phyloP scores from a whole-genome alignment of 345 rosid species.

The Sisymbrium irio region DNA sequence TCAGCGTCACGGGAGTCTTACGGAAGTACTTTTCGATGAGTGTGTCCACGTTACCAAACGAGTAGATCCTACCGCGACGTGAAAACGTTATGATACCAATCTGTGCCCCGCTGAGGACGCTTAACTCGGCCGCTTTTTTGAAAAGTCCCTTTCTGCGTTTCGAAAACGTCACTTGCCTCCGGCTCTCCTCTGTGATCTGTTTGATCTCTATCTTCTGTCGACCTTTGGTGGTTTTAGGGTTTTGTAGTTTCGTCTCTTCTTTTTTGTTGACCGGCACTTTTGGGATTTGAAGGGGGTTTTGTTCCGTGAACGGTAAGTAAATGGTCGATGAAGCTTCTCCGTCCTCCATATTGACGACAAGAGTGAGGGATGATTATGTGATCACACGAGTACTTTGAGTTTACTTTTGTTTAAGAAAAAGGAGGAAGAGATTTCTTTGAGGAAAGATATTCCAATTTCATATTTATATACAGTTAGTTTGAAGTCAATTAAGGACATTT shows the following conservation, averaged over 20 bases:
- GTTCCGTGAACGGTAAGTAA: background rate
- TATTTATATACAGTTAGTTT: background rate
- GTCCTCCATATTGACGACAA: conserved; percentile 16
- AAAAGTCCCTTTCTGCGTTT: conserved; percentile 32
- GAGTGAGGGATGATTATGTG: background rate
- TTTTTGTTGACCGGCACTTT: background rate
- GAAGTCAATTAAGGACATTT: background rate
- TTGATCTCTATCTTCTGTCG: conserved; percentile 38
- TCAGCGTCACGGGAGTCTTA: conserved; percentile 19
- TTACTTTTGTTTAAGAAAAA: background rate
- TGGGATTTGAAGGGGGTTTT: background rate
- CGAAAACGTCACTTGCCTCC: conserved; percentile 37
- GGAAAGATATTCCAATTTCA: background rate
- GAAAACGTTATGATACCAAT: conserved; percentile 36
- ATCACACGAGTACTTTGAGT: background rate
- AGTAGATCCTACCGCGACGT: conserved; percentile 16
- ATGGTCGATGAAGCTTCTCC: conserved; percentile 17
- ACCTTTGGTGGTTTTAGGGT: conserved; percentile 29
- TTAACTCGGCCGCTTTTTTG: conserved; percentile 35
- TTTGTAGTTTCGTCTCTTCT: background rate
- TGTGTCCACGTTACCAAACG: conserved; percentile 34
- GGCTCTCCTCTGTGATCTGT: conserved; percentile 5
- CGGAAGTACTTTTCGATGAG: conserved; percentile 19
- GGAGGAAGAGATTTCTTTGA: background rate
- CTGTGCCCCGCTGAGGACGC: conserved; percentile 35